phyloP scores from a whole-genome alignment of 345 rosid genomes.

The Trapa bicornis region DNA sequence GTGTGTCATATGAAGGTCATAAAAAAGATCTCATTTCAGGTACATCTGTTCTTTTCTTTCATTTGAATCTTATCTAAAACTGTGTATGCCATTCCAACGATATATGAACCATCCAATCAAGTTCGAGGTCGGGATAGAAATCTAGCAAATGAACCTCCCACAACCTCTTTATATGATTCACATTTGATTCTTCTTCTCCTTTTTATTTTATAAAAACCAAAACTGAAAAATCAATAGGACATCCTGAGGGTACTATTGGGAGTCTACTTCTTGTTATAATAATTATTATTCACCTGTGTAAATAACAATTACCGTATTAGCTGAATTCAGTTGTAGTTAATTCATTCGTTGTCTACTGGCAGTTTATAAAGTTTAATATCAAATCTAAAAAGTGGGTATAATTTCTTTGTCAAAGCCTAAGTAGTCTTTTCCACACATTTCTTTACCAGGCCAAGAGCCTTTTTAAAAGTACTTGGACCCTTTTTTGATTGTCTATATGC shows the following conservation, averaged over 20 bases:
- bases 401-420: neutral
- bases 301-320: neutral
- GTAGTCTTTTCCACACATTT: neutral
- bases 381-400: neutral
- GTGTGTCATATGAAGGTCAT: slow-evolving; percentile 59
- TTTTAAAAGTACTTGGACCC: too few species aligned
- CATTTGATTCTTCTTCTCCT: neutral
- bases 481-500: too few species aligned
- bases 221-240: too few species aligned
- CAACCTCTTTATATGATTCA: neutral
- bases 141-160: neutral
- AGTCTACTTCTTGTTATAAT: too few species aligned
- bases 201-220: neutral
- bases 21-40: slow-evolving; percentile 88
- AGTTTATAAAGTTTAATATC: too few species aligned
- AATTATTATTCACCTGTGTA: too few species aligned
- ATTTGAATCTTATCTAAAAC: neutral
- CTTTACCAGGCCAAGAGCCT: neutral
- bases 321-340: neutral
- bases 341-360: neutral
- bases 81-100: neutral
- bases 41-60: slow-evolving; percentile 8
- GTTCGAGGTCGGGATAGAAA: neutral
- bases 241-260: too few species aligned
- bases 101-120: neutral